These are phyloP conservation scores for Phytophthora meadii DNA, from an alignment of 352 stramenopile genomes.

Conservation along the genomic window DNA sequence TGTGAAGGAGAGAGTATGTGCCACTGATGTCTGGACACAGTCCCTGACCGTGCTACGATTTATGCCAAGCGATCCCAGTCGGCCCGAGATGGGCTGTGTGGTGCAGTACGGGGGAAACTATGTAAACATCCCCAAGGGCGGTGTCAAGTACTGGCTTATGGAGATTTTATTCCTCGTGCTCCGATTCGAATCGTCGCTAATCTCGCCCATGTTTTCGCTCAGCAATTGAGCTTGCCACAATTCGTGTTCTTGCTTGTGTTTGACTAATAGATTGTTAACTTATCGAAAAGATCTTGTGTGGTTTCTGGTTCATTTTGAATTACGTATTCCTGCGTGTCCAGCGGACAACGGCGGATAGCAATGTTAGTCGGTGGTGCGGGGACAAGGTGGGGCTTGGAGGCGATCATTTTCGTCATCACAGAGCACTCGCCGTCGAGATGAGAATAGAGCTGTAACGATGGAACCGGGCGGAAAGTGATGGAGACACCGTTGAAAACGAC, in stretches of 20 bases:
- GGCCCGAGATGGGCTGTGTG: slow-evolving; percentile 40
- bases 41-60: slow-evolving; percentile 57
- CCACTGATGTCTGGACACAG: slow-evolving; percentile 47
- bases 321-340: too few species aligned
- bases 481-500: too few species aligned
- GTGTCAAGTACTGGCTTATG: slow-evolving; percentile 65
- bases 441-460: too few species aligned
- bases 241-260: slow-evolving; percentile 15
- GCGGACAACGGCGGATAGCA: too few species aligned
- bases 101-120: slow-evolving; percentile 58
- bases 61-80: slow-evolving; percentile 39
- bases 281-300: slow-evolving; percentile 12
- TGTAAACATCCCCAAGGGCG: slow-evolving; percentile 43
- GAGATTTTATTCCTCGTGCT: slow-evolving; percentile 62
- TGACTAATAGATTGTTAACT: slow-evolving; percentile 37
- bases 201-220: slow-evolving; percentile 56
- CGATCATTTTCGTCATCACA: too few species aligned
- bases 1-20: slow-evolving; percentile 43
- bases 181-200: slow-evolving; percentile 59
- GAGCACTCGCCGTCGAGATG: too few species aligned
- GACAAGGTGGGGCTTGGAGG: too few species aligned
- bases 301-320: neutral
- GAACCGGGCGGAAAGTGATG: too few species aligned
- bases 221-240: slow-evolving; percentile 26
- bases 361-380: too few species aligned